These are phyloP conservation scores for Penicillium sp. DNA, from an alignment of 2,329 filamentous ascomycete species.

Conservation along the genomic window DNA sequence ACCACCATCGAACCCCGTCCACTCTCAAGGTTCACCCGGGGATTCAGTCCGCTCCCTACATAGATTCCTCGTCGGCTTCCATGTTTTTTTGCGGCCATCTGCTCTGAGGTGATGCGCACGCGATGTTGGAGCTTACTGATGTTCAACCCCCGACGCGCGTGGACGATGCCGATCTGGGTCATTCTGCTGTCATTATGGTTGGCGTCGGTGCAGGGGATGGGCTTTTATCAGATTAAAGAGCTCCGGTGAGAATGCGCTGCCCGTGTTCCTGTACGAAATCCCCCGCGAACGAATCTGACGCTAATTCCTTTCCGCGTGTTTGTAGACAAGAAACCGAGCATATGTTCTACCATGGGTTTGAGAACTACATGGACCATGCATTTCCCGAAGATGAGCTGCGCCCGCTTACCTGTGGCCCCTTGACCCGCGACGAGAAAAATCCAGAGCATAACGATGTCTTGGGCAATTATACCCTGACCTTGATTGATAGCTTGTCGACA, in stretches of 20 bases:
- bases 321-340: constrained; percentile 47
- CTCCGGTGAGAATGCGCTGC: constrained; percentile 28
- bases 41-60: background rate
- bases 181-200: constrained; percentile 35
- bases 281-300: background rate
- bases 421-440: constrained; percentile 76
- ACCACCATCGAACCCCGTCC: constrained; percentile 2
- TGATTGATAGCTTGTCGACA: constrained; percentile 92
- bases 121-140: constrained; percentile 37
- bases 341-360: constrained; percentile 95
- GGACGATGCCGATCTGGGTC: constrained; percentile 30
- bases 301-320: constrained; percentile 1
- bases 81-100: constrained; percentile 21
- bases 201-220: constrained; percentile 32
- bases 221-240: constrained; percentile 31
- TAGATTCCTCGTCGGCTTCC: constrained; percentile 14
- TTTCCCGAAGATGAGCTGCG: constrained; percentile 95
- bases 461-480: constrained; percentile 91
- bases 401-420: constrained; percentile 74
- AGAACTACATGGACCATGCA: constrained; percentile 88
- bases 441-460: constrained; percentile 90
- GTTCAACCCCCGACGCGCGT: constrained; percentile 31
- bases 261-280: background rate
- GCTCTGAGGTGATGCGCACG: constrained; percentile 36
- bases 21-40: background rate